Evolutionary conservation across 208 protist species (phyloP).

Genomic region (Spongospora subterranea): DNA sequence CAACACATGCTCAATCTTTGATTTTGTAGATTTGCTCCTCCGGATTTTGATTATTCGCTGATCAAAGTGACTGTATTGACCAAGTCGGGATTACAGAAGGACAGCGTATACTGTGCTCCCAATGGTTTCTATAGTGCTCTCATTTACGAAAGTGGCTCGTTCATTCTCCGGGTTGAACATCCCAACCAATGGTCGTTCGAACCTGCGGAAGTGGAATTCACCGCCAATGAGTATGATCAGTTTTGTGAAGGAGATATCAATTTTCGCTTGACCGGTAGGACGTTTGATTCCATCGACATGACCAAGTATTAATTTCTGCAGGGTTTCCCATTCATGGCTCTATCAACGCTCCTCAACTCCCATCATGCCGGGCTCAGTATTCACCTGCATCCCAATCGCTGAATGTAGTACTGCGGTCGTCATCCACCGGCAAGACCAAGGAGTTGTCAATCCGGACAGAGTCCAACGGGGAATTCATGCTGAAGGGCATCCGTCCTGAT

Average conservation of each 20-base stretch:
- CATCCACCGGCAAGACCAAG: too few relatives aligned
- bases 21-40: background rate
- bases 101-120: conserved; percentile 2
- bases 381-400: background rate
- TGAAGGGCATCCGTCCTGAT: background rate
- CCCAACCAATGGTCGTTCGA: background rate
- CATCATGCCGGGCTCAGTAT: background rate
- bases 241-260: background rate
- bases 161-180: background rate
- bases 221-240: background rate
- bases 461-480: background rate
- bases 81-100: background rate
- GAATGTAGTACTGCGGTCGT: too few relatives aligned
- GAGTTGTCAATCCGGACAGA: background rate
- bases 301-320: too few relatives aligned
- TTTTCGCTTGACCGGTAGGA: background rate
- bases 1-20: background rate
- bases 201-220: background rate
- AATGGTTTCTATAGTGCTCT: conserved; percentile 30
- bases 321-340: background rate
- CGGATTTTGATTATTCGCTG: background rate
- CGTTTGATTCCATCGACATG: too few relatives aligned
- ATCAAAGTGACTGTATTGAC: background rate
- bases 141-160: conserved; percentile 19
- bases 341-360: background rate